phyloP scores from a whole-genome alignment of 2,329 filamentous ascomycete species.

The Lachnellula occidentalis region DNA sequence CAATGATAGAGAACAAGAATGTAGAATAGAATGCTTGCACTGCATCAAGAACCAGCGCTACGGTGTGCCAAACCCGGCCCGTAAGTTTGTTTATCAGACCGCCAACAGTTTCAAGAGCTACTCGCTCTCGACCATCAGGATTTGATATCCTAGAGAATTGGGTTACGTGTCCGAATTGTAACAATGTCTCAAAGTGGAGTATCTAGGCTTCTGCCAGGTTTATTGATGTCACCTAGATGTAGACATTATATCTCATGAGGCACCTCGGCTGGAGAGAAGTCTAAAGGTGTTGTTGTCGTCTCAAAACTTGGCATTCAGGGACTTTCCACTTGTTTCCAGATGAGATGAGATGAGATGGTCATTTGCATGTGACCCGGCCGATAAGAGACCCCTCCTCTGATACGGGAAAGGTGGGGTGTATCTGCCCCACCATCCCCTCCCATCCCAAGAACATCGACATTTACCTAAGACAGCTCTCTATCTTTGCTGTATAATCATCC shows the following conservation, averaged over 20 bases:
- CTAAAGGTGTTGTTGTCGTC: background rate
- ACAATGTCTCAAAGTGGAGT: background rate
- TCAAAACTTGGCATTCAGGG: background rate
- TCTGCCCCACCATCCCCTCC: background rate
- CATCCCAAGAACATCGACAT: background rate
- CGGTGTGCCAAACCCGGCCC: background rate
- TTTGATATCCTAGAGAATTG: background rate
- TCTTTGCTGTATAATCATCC: too few species aligned
- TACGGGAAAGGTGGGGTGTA: too few species aligned
- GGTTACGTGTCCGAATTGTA: background rate
- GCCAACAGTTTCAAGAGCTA: background rate
- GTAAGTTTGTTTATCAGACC: background rate
- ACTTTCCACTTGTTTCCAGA: too few species aligned
- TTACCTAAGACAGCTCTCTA: background rate
- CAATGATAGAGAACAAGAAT: background rate
- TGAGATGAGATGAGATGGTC: too few species aligned
- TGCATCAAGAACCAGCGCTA: background rate
- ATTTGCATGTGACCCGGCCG: background rate
- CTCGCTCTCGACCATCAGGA: background rate
- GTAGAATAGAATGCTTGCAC: background rate
- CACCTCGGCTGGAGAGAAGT: background rate
- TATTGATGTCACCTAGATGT: background rate
- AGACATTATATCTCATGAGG: too few species aligned
- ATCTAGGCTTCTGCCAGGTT: background rate
- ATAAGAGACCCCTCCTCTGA: background rate